Evolutionary conservation across 345 rosid species (phyloP), one percentile per base, ranked within the genome.

Genomic region (Nephelium lappaceum): DNA sequence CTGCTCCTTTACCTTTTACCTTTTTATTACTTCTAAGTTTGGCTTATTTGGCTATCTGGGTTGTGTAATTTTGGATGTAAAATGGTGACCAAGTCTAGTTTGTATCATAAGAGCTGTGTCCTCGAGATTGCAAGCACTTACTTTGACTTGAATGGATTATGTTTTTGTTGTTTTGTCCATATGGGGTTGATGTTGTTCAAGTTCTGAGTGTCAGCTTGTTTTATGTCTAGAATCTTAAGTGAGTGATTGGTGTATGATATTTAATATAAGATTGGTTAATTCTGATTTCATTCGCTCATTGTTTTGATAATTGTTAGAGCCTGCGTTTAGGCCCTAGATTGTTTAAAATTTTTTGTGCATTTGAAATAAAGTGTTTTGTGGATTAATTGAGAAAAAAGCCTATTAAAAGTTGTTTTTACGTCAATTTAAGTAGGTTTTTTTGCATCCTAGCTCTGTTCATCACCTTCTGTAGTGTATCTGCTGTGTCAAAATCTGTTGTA

Each of bases 101-200:
- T 49, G 69, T 66, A 39, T 7, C 51, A 27, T 71, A 11, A 1
- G 5, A 18, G 31, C 55, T n/a, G 9, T n/a, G 23, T 31, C 47
- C 71, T 75, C 65, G 78, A 61, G 78, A 31, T 43, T 19, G 68
- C n/a, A 10, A 31, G 42, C 9, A 64, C 6, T n/a, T 60, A 27
- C 19, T 11, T 11, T 64, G 78, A 11, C 16, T 58, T 19, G 12
- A 24, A 58, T 58, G 27, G 19, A n/a, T n/a, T 3, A 1, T 64
- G 6, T 27, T 64, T 24, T 69, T 41, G 0, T 71, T 71, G 63
- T 51, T 27, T 31, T 36, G 8, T 72, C 4, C 11, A 31, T 66
- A 16, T 14, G 7, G 11, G 16, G 14, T 11, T 11, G 3, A 21
- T 23, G 73, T 16, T 43, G 39, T 23, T 70, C 18, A 47, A 15